Evolutionary conservation across 2,329 filamentous ascomycete genomes (phyloP).

Genomic region (Zasmidium angulare): DNA sequence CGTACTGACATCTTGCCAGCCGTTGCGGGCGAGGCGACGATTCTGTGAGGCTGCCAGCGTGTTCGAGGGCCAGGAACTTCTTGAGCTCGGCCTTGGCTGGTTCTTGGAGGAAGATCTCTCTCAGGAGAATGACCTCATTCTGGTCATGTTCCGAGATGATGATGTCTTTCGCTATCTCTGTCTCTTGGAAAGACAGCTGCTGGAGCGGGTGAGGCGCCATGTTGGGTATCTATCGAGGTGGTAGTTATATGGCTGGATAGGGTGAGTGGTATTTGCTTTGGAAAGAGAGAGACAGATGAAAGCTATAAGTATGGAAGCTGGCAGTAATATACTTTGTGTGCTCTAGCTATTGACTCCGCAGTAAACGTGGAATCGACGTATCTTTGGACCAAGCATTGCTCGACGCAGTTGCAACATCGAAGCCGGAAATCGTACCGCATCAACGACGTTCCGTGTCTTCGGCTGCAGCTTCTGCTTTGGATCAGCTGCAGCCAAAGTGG

Average conservation of each 20-base stretch:
- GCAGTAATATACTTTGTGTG: neutral
- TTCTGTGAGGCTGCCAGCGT: slow-evolving; percentile 24
- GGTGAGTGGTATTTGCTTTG: neutral
- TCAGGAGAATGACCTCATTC: slow-evolving; percentile 26
- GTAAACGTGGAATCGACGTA: neutral
- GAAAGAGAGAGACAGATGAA: neutral
- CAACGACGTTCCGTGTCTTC: neutral
- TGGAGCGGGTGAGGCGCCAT: slow-evolving; percentile 22
- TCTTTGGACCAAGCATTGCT: neutral
- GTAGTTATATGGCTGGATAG: neutral
- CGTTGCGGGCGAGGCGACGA: slow-evolving; percentile 37
- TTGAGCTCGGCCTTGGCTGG: slow-evolving; percentile 31
- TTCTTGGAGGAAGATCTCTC: slow-evolving; percentile 33
- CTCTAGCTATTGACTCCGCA: neutral
- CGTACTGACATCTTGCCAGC: slow-evolving; percentile 56
- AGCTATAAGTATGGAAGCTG: neutral
- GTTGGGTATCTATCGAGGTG: neutral
- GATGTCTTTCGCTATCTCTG: slow-evolving; percentile 23
- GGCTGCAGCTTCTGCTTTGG: neutral
- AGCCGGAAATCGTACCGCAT: neutral
- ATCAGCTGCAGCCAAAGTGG: neutral
- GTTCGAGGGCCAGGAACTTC: slow-evolving; percentile 31
- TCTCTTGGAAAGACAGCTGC: slow-evolving; percentile 25
- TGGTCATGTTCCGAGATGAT: slow-evolving; percentile 23
- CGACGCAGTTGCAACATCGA: neutral